Conservation (phyloP, 2,329 filamentous ascomycete genomes). For the Clarireedia homoeocarpa region DNA sequence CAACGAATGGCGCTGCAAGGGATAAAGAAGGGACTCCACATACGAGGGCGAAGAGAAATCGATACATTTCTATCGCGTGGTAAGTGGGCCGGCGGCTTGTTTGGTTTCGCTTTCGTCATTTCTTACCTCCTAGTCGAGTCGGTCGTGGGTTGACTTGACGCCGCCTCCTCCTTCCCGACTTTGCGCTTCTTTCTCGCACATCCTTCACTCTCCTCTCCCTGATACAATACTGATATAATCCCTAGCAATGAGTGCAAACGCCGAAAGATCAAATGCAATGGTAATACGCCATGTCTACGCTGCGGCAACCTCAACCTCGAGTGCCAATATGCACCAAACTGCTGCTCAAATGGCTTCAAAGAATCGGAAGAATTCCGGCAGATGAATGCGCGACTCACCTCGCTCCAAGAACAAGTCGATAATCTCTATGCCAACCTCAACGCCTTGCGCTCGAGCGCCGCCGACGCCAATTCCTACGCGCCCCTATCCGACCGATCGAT, state of each 20-base stretch:
- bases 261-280: slow-evolving; percentile 70
- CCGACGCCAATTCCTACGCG: slow-evolving; percentile 11
- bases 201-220: background rate
- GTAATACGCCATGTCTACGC: slow-evolving; percentile 57
- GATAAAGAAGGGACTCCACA: slow-evolving; percentile 16
- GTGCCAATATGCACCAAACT: slow-evolving; percentile 60
- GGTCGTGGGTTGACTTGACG: no score
- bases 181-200: background rate
- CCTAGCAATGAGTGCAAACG: slow-evolving; percentile 61
- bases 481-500: slow-evolving; percentile 22
- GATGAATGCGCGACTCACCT: slow-evolving; percentile 66
- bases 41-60: slow-evolving; percentile 30
- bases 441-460: slow-evolving; percentile 28
- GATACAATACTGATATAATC: background rate
- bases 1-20: background rate
- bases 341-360: slow-evolving; percentile 72
- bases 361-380: slow-evolving; percentile 86
- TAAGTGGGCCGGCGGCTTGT: slow-evolving; percentile 12
- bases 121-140: no score
- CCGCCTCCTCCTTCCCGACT: background rate
- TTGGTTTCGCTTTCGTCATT: background rate
- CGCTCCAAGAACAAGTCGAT: slow-evolving; percentile 78
- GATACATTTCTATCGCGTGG: slow-evolving; percentile 32
- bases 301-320: slow-evolving; percentile 60
- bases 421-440: slow-evolving; percentile 66